Conservation (phyloP, 1,284 basidiomycete genomes). For the Hymenochaete sp. region DNA sequence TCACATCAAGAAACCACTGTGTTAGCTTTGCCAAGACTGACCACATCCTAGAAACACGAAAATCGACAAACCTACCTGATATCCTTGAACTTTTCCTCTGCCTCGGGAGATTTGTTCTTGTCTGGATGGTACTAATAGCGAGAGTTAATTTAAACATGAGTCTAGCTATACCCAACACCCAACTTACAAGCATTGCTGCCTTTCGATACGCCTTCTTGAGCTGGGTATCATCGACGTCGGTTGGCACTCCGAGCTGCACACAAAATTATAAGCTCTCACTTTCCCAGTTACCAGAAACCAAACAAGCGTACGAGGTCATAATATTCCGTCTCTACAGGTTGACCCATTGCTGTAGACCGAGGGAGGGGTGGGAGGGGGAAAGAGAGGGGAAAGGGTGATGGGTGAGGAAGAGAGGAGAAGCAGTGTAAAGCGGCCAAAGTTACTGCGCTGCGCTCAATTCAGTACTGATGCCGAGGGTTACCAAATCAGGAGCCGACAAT, state of each 20-base stretch:
- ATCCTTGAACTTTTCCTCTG: conserved; percentile 90
- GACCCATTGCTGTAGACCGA: conserved; percentile 25
- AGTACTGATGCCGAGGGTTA: too few relatives aligned
- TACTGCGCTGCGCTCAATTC: too few relatives aligned
- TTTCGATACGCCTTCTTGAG: conserved; percentile 96
- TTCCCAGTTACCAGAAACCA: conserved; percentile 6
- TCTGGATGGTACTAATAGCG: conserved; percentile 76
- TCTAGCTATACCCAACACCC: conserved; percentile 9
- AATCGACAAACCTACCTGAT: conserved; percentile 52
- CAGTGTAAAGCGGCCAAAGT: background rate
- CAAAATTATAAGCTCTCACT: conserved; percentile 2
- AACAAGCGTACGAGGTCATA: conserved; percentile 35
- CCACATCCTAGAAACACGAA: too few relatives aligned
- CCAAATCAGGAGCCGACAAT: background rate
- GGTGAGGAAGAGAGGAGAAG: background rate
- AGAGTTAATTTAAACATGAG: conserved; percentile 4
- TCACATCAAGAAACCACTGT: too few relatives aligned
- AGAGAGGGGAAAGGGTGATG: background rate
- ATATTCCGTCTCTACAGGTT: conserved; percentile 42
- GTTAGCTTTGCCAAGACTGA: too few relatives aligned
- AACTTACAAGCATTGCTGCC: conserved; percentile 82
- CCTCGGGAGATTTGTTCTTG: conserved; percentile 83
- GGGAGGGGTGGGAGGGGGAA: background rate
- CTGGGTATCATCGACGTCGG: conserved; percentile 57
- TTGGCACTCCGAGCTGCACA: conserved; percentile 37